Percentiles rank a stretch among this genome's conserved stretches.
Evolutionary conservation across 2,329 filamentous ascomycete species (phyloP).

Genomic region (Nemania abortiva): DNA sequence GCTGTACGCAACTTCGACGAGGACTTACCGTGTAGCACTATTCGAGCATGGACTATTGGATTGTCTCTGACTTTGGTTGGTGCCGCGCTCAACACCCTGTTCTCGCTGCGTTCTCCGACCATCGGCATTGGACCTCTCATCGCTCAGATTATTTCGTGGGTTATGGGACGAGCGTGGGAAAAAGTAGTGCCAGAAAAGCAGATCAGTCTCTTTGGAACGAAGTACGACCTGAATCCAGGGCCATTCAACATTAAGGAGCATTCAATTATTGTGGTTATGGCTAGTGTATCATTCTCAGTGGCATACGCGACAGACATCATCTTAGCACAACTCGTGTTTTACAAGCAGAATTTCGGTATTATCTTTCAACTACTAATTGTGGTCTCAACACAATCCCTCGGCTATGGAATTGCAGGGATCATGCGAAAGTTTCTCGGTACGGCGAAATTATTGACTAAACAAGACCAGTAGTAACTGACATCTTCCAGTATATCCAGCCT

Average conservation of each 20-base stretch:
- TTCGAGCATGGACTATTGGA: constrained; percentile 74
- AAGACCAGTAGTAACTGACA: constrained; percentile 27
- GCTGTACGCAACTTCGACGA: constrained; percentile 75
- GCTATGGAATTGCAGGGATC: constrained; percentile 77
- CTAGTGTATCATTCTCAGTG: constrained; percentile 75
- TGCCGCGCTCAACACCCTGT: constrained; percentile 72
- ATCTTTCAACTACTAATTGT: constrained; percentile 74
- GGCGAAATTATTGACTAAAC: constrained; percentile 33
- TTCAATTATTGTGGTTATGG: constrained; percentile 76
- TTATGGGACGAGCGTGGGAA: constrained; percentile 72
- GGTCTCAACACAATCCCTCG: constrained; percentile 76
- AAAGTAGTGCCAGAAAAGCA: constrained; percentile 63
- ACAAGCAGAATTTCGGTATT: constrained; percentile 76
- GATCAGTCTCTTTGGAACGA: constrained; percentile 65
- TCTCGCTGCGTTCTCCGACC: constrained; percentile 71
- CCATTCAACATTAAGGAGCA: constrained; percentile 80
- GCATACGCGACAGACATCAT: constrained; percentile 82
- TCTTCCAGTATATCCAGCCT: constrained; percentile 68
- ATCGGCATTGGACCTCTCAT: constrained; percentile 72
- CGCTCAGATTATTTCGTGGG: constrained; percentile 74
- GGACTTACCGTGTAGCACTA: constrained; percentile 73
- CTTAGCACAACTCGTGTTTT: constrained; percentile 77
- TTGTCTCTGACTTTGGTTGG: constrained; percentile 67
- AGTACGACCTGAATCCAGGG: constrained; percentile 72
- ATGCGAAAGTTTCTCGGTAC: constrained; percentile 72